phyloP scores from a whole-genome alignment of 179 eudicot species.

The Heliamphora pulchella region DNA sequence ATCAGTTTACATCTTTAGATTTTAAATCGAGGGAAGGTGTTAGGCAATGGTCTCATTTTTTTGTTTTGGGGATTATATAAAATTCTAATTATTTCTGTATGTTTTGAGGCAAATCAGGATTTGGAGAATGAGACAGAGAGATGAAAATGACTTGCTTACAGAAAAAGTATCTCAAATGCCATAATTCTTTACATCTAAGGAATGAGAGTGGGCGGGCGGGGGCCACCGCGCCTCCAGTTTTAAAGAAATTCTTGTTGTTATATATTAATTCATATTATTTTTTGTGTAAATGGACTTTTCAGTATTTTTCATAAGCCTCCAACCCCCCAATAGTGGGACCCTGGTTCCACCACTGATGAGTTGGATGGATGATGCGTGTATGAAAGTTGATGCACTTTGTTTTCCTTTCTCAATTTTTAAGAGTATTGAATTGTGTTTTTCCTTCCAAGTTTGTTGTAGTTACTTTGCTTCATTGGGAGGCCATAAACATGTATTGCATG shows the following conservation, averaged over 20 bases:
- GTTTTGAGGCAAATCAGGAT: neutral
- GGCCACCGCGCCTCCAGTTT: too few species aligned
- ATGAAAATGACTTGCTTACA: too few species aligned
- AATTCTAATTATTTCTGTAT: neutral
- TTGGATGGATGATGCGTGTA: neutral
- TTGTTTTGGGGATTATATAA: neutral
- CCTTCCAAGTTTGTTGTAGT: neutral
- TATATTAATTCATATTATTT: too few species aligned
- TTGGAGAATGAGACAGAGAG: neutral
- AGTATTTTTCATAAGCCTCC: too few species aligned
- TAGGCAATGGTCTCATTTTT: neutral
- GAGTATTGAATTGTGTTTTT: neutral
- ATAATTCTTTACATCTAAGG: too few species aligned
- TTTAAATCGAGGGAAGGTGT: neutral
- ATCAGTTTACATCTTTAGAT: neutral
- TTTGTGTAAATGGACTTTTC: too few species aligned
- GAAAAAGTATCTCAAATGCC: too few species aligned
- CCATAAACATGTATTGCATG: neutral
- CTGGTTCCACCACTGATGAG: too few species aligned
- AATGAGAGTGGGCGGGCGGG: too few species aligned
- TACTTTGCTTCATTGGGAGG: neutral
- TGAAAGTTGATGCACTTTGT: neutral
- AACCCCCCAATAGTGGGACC: too few species aligned
- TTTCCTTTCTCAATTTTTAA: neutral
- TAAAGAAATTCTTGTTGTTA: too few species aligned